Base-by-base conservation (phyloP, 441 rosid species). In the Adansonia rubrostipa region DNA sequence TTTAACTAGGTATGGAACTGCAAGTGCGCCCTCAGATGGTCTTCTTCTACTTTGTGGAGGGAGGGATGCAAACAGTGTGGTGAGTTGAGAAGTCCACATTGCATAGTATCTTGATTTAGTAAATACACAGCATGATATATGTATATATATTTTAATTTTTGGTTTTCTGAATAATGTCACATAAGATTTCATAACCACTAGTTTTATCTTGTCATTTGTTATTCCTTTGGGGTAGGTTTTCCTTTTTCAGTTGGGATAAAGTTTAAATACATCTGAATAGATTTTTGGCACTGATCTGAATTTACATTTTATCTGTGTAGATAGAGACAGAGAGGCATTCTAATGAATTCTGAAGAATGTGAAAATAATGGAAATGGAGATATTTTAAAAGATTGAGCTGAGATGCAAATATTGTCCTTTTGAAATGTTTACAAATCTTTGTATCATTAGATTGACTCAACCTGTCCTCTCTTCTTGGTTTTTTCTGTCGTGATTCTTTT, bases 1-100 rank as follows among this genome's bases (percentile, higher is more conserved):
- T 84, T 73, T 87, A 65, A 71, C 80, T 84, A 96, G 99, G 99
- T 96, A 96, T 84, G 99, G 98, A 61, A 96, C 99, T 75, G 99
- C 98, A 84, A 93, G 99, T 88, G 99, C 99, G 19, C 92, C 97
- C 51, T 94, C 99, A 77, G 98, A 96, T 84, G 99, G 99, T 75
- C 98, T 96, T 87, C 99, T 96, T 82, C 85, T 96, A 79, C 99
- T 96, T 72, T 93, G 99, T 86, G 99, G 99, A 61, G 99, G 99
- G 79, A 90, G 98, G 74, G 99, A 96, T 90, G 91, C 91, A 19
- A 96, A 85, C 77, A 92, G 98, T 83, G 98, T 96, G 96, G 99
- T 96, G 80, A 88, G 98, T 77, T 67, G 42, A 79, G 77, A 71
- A 24, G 75, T 50, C 54, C 75, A 1, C 56, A 11, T 51, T 76